A percentile compares a stretch with the other conserved stretches of the same genome.
Evolutionary conservation across 148 eudicot genomes (phyloP).

Genomic region (Heliamphora exappendiculata): DNA sequence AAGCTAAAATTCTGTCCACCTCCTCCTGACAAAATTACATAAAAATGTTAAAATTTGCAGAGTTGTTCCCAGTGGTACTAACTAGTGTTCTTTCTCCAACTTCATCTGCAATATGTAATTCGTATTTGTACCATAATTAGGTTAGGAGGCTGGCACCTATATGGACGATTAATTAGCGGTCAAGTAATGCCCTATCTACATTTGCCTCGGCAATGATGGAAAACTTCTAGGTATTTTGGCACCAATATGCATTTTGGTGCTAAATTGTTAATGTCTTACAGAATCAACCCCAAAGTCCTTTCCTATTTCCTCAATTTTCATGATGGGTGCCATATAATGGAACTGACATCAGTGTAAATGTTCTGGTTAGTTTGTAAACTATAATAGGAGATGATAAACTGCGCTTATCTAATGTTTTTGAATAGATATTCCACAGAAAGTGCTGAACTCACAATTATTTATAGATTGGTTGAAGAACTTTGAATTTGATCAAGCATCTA

Average conservation of each 20-base stretch:
- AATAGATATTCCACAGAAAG: neutral
- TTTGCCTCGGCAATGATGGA: neutral
- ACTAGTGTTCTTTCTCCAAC: neutral
- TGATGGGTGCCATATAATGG: too few relatives aligned
- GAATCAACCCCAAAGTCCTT: neutral
- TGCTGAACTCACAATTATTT: too few relatives aligned
- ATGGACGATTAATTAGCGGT: neutral
- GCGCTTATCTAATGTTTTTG: neutral
- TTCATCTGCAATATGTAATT: neutral
- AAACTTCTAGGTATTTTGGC: neutral
- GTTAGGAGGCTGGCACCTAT: too few relatives aligned
- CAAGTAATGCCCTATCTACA: neutral
- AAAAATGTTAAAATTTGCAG: neutral
- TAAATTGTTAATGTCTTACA: neutral
- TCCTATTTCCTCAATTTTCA: too few relatives aligned
- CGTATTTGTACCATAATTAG: neutral
- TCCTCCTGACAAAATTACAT: neutral
- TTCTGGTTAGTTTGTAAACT: neutral
- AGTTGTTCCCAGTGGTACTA: neutral
- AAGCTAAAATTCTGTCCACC: neutral
- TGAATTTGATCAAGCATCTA: neutral
- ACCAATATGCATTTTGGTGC: neutral
- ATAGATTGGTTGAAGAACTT: neutral
- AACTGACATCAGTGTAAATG: too few relatives aligned
- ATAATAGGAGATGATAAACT: neutral